These are phyloP conservation scores for Papiliotrema nemorosa DNA, from an alignment of 1,284 basidiomycete genomes.

Conservation along the genomic window DNA sequence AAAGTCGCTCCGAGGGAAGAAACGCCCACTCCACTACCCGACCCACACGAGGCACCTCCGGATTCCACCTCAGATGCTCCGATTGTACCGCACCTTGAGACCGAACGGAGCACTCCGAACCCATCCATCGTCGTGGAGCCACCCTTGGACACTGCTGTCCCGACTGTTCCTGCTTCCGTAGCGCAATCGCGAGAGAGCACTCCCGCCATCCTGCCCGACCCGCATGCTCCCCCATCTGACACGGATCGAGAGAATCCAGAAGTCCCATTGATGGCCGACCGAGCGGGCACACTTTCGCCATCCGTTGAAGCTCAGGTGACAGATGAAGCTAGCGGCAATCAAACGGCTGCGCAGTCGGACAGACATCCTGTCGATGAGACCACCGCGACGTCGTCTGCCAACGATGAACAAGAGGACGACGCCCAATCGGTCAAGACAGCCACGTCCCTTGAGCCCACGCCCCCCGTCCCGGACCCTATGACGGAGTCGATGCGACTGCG, in stretches of 20 bases:
- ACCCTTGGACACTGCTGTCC: neutral
- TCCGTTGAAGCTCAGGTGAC: neutral
- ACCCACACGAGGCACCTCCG: neutral
- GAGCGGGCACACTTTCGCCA: neutral
- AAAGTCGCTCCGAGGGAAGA: neutral
- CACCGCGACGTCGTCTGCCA: neutral
- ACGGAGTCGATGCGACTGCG: slow-evolving; percentile 7
- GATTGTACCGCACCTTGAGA: neutral
- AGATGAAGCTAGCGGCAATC: too few species aligned
- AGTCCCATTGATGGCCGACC: neutral
- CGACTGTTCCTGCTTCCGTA: neutral
- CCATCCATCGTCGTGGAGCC: slow-evolving; percentile 6
- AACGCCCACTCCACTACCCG: slow-evolving; percentile 2
- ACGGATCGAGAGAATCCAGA: neutral
- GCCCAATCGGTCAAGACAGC: neutral
- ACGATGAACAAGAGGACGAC: neutral
- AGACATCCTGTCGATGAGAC: neutral
- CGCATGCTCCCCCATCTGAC: slow-evolving; percentile 1
- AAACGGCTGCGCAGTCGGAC: too few species aligned
- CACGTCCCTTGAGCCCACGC: too few species aligned
- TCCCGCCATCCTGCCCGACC: slow-evolving; percentile 1
- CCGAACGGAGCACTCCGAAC: neutral
- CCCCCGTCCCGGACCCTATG: too few species aligned
- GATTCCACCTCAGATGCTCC: neutral
- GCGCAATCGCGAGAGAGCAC: neutral